These are phyloP conservation scores for Xylariales sp. DNA, from an alignment of 2,329 filamentous ascomycete species.

Conservation along the genomic window DNA sequence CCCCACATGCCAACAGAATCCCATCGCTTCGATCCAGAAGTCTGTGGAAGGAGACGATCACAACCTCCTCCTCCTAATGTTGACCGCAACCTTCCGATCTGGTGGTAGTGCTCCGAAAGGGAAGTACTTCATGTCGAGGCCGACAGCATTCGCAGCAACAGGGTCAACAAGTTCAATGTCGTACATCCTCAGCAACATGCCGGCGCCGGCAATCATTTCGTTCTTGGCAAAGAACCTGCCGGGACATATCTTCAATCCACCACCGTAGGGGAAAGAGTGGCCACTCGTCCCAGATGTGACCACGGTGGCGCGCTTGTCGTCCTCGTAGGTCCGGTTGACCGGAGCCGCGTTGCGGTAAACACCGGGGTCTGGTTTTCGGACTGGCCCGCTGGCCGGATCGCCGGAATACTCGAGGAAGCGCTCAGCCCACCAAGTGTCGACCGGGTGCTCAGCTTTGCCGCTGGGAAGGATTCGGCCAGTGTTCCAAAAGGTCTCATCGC, in stretches of 20 bases:
- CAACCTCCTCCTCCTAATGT: too few relatives aligned
- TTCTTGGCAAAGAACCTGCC: constrained; percentile 32
- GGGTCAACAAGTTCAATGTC: constrained; percentile 24
- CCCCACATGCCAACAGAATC: too few relatives aligned
- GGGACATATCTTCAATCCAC: constrained; percentile 28
- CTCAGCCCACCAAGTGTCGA: constrained; percentile 30
- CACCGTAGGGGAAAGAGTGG: constrained; percentile 17
- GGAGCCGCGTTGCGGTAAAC: neutral
- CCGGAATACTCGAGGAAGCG: constrained; percentile 28
- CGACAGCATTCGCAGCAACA: neutral
- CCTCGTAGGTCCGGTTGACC: neutral
- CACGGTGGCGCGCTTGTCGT: neutral
- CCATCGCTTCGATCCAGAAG: too few relatives aligned
- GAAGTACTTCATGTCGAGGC: neutral
- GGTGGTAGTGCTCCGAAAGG: neutral
- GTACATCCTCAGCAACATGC: constrained; percentile 25
- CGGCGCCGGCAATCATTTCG: constrained; percentile 26
- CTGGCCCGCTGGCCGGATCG: constrained; percentile 22
- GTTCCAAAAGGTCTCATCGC: constrained; percentile 26
- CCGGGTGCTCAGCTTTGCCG: constrained; percentile 17
- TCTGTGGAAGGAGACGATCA: too few relatives aligned
- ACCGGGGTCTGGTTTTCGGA: constrained; percentile 9
- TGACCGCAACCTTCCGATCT: constrained; percentile 1
- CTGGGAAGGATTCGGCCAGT: constrained; percentile 14
- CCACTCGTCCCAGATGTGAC: neutral